Conservation (phyloP, 2,329 filamentous ascomycete genomes). For the Ceratocystis variospora region DNA sequence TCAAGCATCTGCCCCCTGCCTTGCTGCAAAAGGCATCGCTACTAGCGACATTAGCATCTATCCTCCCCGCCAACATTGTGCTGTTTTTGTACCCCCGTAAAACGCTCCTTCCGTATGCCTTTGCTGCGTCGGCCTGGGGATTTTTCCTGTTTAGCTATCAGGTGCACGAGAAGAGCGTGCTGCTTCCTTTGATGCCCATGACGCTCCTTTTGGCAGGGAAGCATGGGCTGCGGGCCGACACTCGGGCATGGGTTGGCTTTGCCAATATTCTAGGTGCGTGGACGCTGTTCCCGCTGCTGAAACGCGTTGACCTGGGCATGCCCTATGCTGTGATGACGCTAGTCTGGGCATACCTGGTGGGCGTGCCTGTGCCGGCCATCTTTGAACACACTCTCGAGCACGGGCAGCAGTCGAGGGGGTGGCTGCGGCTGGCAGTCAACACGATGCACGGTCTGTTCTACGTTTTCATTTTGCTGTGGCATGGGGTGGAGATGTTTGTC, state of each 20-base stretch:
- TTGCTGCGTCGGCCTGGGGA: conserved; percentile 80
- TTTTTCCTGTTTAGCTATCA: conserved; percentile 98
- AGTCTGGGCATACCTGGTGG: conserved; percentile 83
- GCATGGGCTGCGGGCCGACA: conserved; percentile 61
- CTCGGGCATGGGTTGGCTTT: conserved; percentile 86
- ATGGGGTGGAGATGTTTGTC: conserved; percentile 57
- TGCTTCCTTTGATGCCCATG: conserved; percentile 86
- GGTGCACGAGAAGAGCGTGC: conserved; percentile 93
- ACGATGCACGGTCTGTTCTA: conserved; percentile 68
- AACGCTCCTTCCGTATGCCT: conserved; percentile 61
- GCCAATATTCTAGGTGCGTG: conserved; percentile 79
- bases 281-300: conserved; percentile 87
- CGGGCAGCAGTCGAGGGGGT: conserved; percentile 13
- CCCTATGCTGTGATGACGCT: conserved; percentile 76
- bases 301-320: conserved; percentile 66
- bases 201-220: conserved; percentile 70
- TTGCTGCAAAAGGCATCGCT: conserved; percentile 67
- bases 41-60: conserved; percentile 57
- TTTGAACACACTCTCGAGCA: conserved; percentile 27
- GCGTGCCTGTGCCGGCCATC: conserved; percentile 62
- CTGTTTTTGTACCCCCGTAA: conserved; percentile 68
- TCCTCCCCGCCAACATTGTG: conserved; percentile 64
- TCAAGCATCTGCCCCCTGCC: conserved; percentile 56
- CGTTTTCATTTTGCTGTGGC: conserved; percentile 64
- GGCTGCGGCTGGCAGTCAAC: conserved; percentile 34